Base-by-base conservation (phyloP, 768 basidiomycete species). In the Kwoniella newhampshirensis region DNA sequence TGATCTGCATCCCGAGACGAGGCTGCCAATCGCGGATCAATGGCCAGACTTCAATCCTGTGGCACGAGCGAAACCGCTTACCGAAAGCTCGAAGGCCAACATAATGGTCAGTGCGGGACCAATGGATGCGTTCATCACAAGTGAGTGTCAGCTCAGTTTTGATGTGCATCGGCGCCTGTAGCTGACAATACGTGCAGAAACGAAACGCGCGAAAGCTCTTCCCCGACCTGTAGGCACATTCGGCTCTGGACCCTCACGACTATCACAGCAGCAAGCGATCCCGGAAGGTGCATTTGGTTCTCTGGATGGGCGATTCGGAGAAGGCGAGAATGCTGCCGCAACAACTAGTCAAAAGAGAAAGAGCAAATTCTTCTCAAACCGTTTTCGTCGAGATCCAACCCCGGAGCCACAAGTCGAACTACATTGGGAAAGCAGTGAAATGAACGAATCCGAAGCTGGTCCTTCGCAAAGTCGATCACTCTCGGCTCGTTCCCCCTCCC, bases 1-100 rank as follows among this genome's bases (percentile, higher is more conserved):
- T 3, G 63, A 73, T 40, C 35, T 75, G 21, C 75, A 76, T 51
- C 75, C 75, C 7, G 73, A 74, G 54, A 76, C 73, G 5, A 50
- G 62, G 44, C 42, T 59, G 27, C 59, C 57, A 6, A 66, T 76
- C 17, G 62, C 68, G 26, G 75, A 76, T 51, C 54, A 62, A 46
- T 76, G 75, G 71, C 71, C 73, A n/a, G 66, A 67, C 25, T 73
- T 57, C 41, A n/a, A 51, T 23, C 51, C 59, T 21, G 37, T 35
- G 3, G 28, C 37, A 4, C 44, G 39, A 8, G 13, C 4, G 11
- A 50, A 28, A 21, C 39, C 51, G 7, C 54, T 74, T n/a, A 53
- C 30, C 3, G 64, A 65, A 7, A 65, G 59, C 27, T 59, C 61
- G 13, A 67, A 62, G 30, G 32, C 39, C n/a, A 70, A 68, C 30